Conservation (phyloP, 2,329 filamentous ascomycete species). For the Nemania sp. region DNA sequence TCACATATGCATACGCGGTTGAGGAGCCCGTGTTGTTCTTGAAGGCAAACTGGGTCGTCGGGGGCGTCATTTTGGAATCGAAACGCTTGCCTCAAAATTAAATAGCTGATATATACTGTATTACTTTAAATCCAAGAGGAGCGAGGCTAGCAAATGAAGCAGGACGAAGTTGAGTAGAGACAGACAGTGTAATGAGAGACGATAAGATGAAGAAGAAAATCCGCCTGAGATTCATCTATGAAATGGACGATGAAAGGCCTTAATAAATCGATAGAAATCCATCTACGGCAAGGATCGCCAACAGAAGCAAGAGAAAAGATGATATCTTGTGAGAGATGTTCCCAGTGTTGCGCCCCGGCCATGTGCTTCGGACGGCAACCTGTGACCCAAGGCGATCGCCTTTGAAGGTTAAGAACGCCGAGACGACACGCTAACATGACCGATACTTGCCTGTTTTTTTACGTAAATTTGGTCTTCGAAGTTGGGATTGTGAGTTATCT, state of each 20-base stretch:
- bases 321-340: slow-evolving; percentile 28
- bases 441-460: slow-evolving; percentile 21
- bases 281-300: neutral
- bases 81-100: neutral
- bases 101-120: slow-evolving; percentile 1
- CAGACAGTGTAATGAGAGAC: slow-evolving; percentile 9
- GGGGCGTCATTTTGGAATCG: slow-evolving; percentile 50
- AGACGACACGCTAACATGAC: slow-evolving; percentile 32
- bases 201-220: slow-evolving; percentile 24
- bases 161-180: neutral
- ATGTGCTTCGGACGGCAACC: slow-evolving; percentile 35
- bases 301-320: neutral
- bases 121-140: neutral
- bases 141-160: neutral
- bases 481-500: neutral
- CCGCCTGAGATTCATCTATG: neutral
- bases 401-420: slow-evolving; percentile 30
- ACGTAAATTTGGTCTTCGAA: slow-evolving; percentile 25
- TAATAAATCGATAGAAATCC: slow-evolving; percentile 27
- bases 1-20: slow-evolving; percentile 76
- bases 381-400: slow-evolving; percentile 37
- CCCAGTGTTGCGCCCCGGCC: slow-evolving; percentile 22
- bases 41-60: slow-evolving; percentile 70
- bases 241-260: slow-evolving; percentile 9
- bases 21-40: slow-evolving; percentile 73